Evolutionary conservation across 495 filamentous ascomycete genomes (phyloP), one percentile per base, ranked within the genome.

Genomic region (Niebla homalea): DNA sequence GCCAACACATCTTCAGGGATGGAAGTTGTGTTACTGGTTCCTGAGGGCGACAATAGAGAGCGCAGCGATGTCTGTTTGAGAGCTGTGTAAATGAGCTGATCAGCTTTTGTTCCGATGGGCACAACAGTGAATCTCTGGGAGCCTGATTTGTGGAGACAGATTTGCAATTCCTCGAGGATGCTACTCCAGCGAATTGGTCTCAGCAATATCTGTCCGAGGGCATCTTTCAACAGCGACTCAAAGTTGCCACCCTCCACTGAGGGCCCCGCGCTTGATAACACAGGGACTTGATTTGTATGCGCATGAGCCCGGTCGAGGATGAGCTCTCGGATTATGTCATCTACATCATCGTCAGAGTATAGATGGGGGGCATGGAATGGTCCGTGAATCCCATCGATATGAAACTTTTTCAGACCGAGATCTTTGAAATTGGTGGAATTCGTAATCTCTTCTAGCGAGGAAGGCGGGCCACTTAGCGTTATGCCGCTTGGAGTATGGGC

Each of bases 31-130:
- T 92, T 85, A 55, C 89, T 90, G 0, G 85, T 84, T n/a, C 85
- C 89, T 2, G 81, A 75, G 78, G 94, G 89, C 64, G 86, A 89
- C 77, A 94, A 93, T 65, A 93, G 92, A 0, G 78, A 71, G 36
- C 83, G 78, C 12, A 51, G 36, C 14, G 41, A 51, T 3, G 36
- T 55, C 45, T 50, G 52, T n/a, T 53, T 39, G 42, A 53, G 51
- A n/a, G 52, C 50, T 12, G 50, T 43, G 32, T 54, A 44, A n/a
- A 57, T 49, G 38, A 57, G 43, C 36, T 57, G 52, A 22, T 54
- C 54, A 15, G 52, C 52, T 19, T 41, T 55, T 2, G 54, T 49
- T 21, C 52, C 52, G 22, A 57, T 55, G 8, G 54, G 51, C 11
- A 43, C 40, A n/a, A 57, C 23, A 21, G 0, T 43, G 45, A 57